Evolutionary conservation across 495 filamentous ascomycete genomes (phyloP), one percentile per base, ranked within the genome.

Genomic region (Friedmanniomyces simplex): DNA sequence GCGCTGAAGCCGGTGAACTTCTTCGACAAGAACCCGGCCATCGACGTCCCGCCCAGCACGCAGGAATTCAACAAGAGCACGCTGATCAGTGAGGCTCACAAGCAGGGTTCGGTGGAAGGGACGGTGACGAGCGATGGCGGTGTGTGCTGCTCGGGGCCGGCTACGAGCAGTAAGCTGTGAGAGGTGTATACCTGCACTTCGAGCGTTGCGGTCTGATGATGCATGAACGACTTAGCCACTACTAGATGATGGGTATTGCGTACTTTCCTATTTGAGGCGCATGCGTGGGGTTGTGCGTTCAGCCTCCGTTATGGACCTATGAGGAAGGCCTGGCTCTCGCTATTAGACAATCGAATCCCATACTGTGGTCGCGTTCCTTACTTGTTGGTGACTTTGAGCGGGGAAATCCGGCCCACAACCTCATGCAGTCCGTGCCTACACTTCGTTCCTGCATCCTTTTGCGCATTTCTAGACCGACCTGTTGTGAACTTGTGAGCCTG

Each of bases 11-110:
- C 85, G 0, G 79, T 79, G 36, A 85, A 86, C 26, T 89, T 89
- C 74, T 90, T 89, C 68, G 79, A 81, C 26, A 76, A 75, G 70
- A 89, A 89, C 63, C 86, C 86, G 3, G 83, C 84, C 14, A 55
- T 88, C 32, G 86, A 90, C 71, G 86, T 90, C n/a, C 79, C 84
- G 24, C 77, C 81, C 12, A 76, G 73, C 55, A 76, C 67, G 48
- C 80, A 82, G 70, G 66, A 60, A 42, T 65, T 73, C 34, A 82
- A 82, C 59, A 65, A 72, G 57, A 79, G 76, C 60, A 69, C 69
- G 14, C 52, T 77, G 65, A 41, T 79, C 16, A 67, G 66, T 8
- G 71, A 75, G 64, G 25, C 50, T 43, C 70, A 72, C 63, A 60
- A 63, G 20, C 70, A 72, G 52, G 57, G 49, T 14, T 48, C 37